Evolutionary conservation across 2,329 filamentous ascomycete species (phyloP).

Genomic region (Fusarium palustre): DNA sequence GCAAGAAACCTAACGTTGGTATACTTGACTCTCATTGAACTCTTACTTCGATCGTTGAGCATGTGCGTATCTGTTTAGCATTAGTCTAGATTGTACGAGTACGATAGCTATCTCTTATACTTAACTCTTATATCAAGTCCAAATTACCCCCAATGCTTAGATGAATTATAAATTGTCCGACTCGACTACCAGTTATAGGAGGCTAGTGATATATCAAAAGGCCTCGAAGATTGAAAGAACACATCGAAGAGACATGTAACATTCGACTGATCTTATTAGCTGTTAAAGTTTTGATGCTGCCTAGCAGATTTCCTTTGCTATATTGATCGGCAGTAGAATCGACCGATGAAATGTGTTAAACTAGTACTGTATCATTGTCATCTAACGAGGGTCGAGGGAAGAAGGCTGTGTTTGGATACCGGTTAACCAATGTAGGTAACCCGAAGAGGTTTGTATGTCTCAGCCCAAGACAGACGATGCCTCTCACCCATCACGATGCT

Average conservation of each 20-base stretch:
- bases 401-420: too few relatives aligned
- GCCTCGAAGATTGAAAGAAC: not conserved
- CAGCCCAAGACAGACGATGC: not conserved
- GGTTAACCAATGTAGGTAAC: constrained; percentile 14
- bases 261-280: not conserved
- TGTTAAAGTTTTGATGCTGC: not conserved
- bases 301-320: not conserved
- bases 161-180: constrained; percentile 8
- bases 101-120: not conserved
- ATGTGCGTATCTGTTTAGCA: not conserved
- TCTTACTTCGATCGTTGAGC: not conserved
- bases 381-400: not conserved
- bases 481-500: constrained; percentile 4
- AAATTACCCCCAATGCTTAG: not conserved
- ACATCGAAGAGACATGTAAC: not conserved
- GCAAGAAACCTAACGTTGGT: too few relatives aligned
- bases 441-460: not conserved
- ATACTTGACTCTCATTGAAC: not conserved
- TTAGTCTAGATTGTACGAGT: too few relatives aligned
- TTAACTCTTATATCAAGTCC: not conserved
- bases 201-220: not conserved
- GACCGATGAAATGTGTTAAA: not conserved
- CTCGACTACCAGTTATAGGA: not conserved
- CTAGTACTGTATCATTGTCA: not conserved
- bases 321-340: not conserved